These are phyloP conservation scores for Cryptococcus sp. DNA, from an alignment of 1,284 basidiomycete genomes.

Conservation along the genomic window DNA sequence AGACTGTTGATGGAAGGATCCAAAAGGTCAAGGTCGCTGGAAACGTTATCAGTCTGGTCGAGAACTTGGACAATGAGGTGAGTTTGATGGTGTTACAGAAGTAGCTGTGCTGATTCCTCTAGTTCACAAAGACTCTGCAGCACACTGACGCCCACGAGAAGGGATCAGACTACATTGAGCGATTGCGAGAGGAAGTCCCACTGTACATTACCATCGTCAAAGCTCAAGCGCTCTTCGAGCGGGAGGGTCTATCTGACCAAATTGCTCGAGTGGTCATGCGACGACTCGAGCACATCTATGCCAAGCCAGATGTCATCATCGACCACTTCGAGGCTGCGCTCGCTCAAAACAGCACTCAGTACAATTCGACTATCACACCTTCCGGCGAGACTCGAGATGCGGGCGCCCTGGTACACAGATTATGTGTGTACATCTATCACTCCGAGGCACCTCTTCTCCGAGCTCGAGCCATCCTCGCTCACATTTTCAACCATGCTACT, in stretches of 20 bases:
- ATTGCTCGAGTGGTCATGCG: slow-evolving; percentile 86
- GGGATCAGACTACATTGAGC: slow-evolving; percentile 94
- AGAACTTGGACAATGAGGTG: slow-evolving; percentile 89
- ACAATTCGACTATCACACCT: slow-evolving; percentile 58
- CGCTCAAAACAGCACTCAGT: slow-evolving; percentile 52
- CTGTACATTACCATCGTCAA: slow-evolving; percentile 91
- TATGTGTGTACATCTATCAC: slow-evolving; percentile 92
- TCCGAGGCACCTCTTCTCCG: slow-evolving; percentile 83
- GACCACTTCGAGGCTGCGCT: slow-evolving; percentile 76
- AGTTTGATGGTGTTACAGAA: slow-evolving; percentile 3
- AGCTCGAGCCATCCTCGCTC: slow-evolving; percentile 93
- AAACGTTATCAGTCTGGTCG: slow-evolving; percentile 89
- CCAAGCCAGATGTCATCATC: slow-evolving; percentile 93
- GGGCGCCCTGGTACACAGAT: slow-evolving; percentile 66
- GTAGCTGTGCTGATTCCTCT: slow-evolving; percentile 1
- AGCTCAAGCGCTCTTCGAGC: slow-evolving; percentile 87
- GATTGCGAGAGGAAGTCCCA: slow-evolving; percentile 89
- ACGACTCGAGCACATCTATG: slow-evolving; percentile 95
- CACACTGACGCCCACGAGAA: slow-evolving; percentile 88
- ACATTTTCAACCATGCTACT: slow-evolving; percentile 95
- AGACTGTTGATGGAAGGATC: slow-evolving; percentile 42
- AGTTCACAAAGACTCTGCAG: slow-evolving; percentile 93
- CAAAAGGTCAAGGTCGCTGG: slow-evolving; percentile 62
- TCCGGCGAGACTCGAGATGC: slow-evolving; percentile 59
- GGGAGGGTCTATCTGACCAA: slow-evolving; percentile 68